Evolutionary conservation across 2,329 filamentous ascomycete species (phyloP), one percentile per base, ranked within the genome.

Genomic region (Cryphonectria parasitica): DNA sequence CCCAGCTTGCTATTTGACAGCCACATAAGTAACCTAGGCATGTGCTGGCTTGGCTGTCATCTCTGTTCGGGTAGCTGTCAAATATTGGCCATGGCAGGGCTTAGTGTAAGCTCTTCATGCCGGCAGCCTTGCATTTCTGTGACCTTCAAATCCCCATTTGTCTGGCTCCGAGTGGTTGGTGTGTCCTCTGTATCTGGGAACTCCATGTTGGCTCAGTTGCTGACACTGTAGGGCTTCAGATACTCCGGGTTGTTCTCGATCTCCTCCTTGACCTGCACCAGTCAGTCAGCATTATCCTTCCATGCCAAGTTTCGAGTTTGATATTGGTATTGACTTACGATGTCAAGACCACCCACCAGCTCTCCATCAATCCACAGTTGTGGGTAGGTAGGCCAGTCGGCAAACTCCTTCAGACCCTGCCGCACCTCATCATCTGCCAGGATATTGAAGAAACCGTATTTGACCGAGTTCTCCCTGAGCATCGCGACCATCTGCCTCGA

Each of bases 391-490:
- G 96, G 96, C 96, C 96, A 99, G 73, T 98, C 96, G n/a, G 94
- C 94, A 80, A 90, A 98, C 82, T 96, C 93, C 87, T 99, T 99
- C 78, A 99, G 83, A 0, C 96, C 96, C 83, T 98, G 95, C 72
- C 96, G 88, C 64, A 99, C 96, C 81, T 98, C 95, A 77, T 99
- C 95, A 79, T 99, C 96, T 74, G 96, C 96, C 76, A 99, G 83
- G 74, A 99, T 99, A 80, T 99, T 98, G 86, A 99, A 99, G 86
- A 99, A 99, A 28, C 96, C 96, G 80, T 98, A 99, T 80, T 97
- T 94, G 72, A 99, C 92, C 65, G 92, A 92, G 78, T 94, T 91
- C 82, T 98, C 95, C 67, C 96, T 89, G 76, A 99, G 83, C 63
- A 99, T 88, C 36, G 85, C 90, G 60, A 99, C 96, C 61, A 97